Percentiles rank a stretch among this genome's conserved stretches.
These are phyloP conservation scores for Poteriospumella lacustris DNA, from an alignment of 108 stramenopile genomes.

Conservation along the genomic window DNA sequence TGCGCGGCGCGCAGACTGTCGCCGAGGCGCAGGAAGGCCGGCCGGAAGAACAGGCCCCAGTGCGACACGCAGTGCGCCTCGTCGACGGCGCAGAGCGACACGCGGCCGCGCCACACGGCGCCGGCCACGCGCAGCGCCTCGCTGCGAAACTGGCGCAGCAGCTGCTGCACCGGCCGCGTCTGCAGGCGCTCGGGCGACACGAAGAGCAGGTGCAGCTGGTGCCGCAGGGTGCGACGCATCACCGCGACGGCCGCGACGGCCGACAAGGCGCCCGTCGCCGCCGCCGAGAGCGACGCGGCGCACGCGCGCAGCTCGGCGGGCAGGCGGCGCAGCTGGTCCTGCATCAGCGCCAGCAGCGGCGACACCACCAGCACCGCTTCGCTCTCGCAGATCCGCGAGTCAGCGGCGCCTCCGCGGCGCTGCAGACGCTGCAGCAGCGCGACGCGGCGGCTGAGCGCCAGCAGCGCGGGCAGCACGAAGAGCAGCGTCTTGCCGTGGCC, in stretches of 20 bases:
- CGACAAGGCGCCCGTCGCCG: constrained; percentile 47
- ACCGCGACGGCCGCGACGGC: constrained; percentile 50
- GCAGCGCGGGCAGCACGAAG: constrained; percentile 85
- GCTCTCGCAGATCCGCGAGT: constrained; percentile 54
- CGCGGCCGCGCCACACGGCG: constrained; percentile 14
- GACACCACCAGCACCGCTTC: constrained; percentile 76
- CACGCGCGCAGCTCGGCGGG: constrained; percentile 56
- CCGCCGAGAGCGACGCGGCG: constrained; percentile 66
- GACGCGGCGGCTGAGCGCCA: constrained; percentile 80
- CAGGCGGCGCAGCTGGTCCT: constrained; percentile 80
- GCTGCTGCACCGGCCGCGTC: constrained; percentile 76
- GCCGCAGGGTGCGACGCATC: background rate
- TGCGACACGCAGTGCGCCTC: constrained; percentile 75
- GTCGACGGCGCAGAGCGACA: constrained; percentile 86
- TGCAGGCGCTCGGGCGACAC: constrained; percentile 83
- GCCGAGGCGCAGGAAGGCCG: background rate
- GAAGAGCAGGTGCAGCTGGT: constrained; percentile 66
- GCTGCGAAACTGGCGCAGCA: constrained; percentile 65
- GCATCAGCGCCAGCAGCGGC: constrained; percentile 88
- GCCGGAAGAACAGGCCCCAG: background rate
- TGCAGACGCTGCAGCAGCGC: constrained; percentile 90
- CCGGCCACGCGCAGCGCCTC: constrained; percentile 54
- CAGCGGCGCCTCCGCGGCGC: constrained; percentile 74
- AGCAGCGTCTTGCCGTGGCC: constrained; percentile 93
- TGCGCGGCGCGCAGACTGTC: background rate